Conservation (phyloP, 2,329 filamentous ascomycete genomes). For the Hypoxylon sp. region DNA sequence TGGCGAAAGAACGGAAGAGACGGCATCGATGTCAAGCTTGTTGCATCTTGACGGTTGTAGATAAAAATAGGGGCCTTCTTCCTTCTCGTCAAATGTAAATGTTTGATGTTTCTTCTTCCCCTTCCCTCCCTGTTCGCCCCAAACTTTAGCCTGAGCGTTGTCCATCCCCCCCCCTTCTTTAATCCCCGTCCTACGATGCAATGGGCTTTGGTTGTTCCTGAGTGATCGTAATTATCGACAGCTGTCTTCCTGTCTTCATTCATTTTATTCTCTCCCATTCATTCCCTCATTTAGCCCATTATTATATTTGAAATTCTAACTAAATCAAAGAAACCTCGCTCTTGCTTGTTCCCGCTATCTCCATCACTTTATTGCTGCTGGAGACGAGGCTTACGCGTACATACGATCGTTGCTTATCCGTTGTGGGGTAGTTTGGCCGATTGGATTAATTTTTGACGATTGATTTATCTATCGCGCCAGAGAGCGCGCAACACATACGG, state of each 20-base stretch:
- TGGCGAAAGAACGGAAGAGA: conserved; percentile 37
- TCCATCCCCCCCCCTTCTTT: conserved; percentile 6
- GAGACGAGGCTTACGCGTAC: conserved; percentile 33
- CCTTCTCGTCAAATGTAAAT: conserved; percentile 8
- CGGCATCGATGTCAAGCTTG: conserved; percentile 35
- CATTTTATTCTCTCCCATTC: conserved; percentile 17
- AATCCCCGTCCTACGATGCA: conserved; percentile 7
- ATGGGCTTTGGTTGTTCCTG: conserved; percentile 18
- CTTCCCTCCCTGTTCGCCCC: conserved; percentile 10
- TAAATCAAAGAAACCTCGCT: too few species aligned
- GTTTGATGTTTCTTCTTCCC: conserved; percentile 26
- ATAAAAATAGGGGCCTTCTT: conserved; percentile 34
- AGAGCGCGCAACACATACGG: conserved; percentile 15
- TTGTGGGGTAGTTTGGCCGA: conserved; percentile 28
- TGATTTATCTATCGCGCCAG: conserved; percentile 17
- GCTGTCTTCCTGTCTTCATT: conserved; percentile 2
- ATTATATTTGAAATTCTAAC: background rate
- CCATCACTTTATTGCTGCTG: conserved; percentile 1
- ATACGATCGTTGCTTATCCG: conserved; percentile 22
- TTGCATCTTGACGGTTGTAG: conserved; percentile 27
- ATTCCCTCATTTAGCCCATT: conserved; percentile 23
- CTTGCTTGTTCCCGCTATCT: too few species aligned
- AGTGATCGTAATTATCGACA: conserved; percentile 12
- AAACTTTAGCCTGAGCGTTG: background rate
- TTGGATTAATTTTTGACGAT: conserved; percentile 26